phyloP scores from a whole-genome alignment of 768 basidiomycete genomes.

The Pleurotus tuber-regium region DNA sequence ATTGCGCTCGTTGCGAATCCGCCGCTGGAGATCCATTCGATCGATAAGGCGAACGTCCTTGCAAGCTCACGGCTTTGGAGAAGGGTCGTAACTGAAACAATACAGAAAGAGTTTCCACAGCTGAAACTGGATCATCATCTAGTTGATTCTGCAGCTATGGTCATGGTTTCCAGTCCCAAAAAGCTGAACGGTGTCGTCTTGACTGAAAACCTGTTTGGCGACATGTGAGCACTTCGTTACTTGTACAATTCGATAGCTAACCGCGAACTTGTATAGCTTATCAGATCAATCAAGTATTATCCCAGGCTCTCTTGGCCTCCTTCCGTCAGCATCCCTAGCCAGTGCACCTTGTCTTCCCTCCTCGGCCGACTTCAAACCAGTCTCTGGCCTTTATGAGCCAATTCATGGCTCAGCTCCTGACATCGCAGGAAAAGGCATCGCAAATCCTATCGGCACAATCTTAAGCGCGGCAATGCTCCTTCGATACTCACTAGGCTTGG shows the following conservation, averaged over 20 bases:
- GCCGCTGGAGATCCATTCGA: constrained; percentile 84
- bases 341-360: constrained; percentile 62
- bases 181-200: constrained; percentile 95
- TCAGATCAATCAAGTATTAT: constrained; percentile 98
- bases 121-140: constrained; percentile 86
- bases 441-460: constrained; percentile 94
- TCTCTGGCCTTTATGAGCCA: constrained; percentile 92
- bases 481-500: constrained; percentile 90
- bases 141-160: constrained; percentile 95
- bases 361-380: constrained; percentile 65
- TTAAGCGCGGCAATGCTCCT: constrained; percentile 92
- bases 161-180: constrained; percentile 84
- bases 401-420: constrained; percentile 96
- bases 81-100: constrained; percentile 83
- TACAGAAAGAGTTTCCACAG: constrained; percentile 85
- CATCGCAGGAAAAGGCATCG: constrained; percentile 91
- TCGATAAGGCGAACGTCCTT: constrained; percentile 99
- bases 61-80: constrained; percentile 94
- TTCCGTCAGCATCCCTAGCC: constrained; percentile 95
- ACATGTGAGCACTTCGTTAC: constrained; percentile 67
- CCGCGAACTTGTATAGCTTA: constrained; percentile 48
- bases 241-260: constrained; percentile 3
- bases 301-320: constrained; percentile 92
- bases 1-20: constrained; percentile 83
- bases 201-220: constrained; percentile 95